Evolutionary conservation across 768 basidiomycete species (phyloP).

Genomic region (Lactifluus pinguis): DNA sequence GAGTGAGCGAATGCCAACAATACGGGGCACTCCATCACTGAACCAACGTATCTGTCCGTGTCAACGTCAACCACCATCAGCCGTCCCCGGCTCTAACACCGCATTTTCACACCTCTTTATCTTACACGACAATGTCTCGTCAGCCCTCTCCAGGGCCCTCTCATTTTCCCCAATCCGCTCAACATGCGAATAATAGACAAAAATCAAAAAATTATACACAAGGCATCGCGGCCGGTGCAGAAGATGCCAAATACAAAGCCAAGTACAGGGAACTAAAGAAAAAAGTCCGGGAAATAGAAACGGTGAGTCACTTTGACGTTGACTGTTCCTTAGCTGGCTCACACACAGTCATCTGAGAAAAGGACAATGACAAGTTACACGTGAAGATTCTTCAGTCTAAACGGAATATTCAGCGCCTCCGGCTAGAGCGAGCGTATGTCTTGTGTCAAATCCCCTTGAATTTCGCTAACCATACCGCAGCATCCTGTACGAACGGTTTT

Average conservation of each 20-base stretch:
- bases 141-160: slow-evolving; percentile 34
- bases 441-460: slow-evolving; percentile 17
- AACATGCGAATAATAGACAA: slow-evolving; percentile 25
- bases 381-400: slow-evolving; percentile 74
- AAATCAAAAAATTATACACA: slow-evolving; percentile 41
- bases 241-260: slow-evolving; percentile 78
- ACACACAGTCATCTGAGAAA: slow-evolving; percentile 2
- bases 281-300: slow-evolving; percentile 82
- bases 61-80: slow-evolving; percentile 25
- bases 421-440: slow-evolving; percentile 81
- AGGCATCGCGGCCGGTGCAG: slow-evolving; percentile 69
- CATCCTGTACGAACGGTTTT: slow-evolving; percentile 71
- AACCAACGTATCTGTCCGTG: slow-evolving; percentile 3
- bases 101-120: slow-evolving; percentile 26
- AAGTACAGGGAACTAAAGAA: slow-evolving; percentile 85
- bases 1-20: slow-evolving; percentile 24
- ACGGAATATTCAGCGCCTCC: slow-evolving; percentile 77
- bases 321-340: not conserved
- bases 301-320: slow-evolving; percentile 37
- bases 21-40: slow-evolving; percentile 4
- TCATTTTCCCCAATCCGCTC: slow-evolving; percentile 18
- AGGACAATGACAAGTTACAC: slow-evolving; percentile 88
- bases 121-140: slow-evolving; percentile 55
- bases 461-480: slow-evolving; percentile 29
- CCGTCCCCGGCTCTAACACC: slow-evolving; percentile 18